Evolutionary conservation across 768 basidiomycete genomes (phyloP).

Genomic region (Erythrobasidium yunnanense): DNA sequence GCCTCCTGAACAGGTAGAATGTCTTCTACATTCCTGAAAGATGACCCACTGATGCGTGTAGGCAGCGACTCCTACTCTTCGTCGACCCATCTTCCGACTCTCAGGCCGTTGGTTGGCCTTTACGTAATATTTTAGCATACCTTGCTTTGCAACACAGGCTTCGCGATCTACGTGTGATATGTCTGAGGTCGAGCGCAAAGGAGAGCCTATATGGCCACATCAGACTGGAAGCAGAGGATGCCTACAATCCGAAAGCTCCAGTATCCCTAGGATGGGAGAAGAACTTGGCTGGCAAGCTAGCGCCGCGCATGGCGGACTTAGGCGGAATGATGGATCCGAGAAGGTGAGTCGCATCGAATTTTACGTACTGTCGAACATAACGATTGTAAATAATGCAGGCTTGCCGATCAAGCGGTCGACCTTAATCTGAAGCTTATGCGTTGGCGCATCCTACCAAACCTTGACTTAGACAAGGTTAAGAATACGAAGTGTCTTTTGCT

Average conservation of each 20-base stretch:
- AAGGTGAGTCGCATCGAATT: constrained; percentile 46
- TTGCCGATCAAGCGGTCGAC: constrained; percentile 95
- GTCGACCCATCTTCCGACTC: constrained; percentile 73
- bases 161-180: constrained; percentile 52
- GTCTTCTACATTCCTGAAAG: too few species aligned
- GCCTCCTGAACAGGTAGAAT: too few species aligned
- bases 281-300: constrained; percentile 74
- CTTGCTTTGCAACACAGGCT: constrained; percentile 54
- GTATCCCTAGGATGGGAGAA: constrained; percentile 91
- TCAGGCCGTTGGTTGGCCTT: constrained; percentile 74
- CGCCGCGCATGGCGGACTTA: constrained; percentile 74
- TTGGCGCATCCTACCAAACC: constrained; percentile 82
- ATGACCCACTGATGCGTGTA: too few species aligned
- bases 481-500: constrained; percentile 69
- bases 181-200: constrained; percentile 54
- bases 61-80: constrained; percentile 52
- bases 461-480: constrained; percentile 79
- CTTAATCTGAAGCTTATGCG: constrained; percentile 95
- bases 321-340: constrained; percentile 93
- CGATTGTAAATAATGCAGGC: constrained; percentile 45
- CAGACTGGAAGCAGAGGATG: neutral
- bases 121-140: constrained; percentile 81
- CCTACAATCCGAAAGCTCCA: constrained; percentile 41
- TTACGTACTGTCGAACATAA: neutral
- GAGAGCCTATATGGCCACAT: neutral